Evolutionary conservation across 352 stramenopile species (phyloP).

Genomic region (Pythium oligandrum): DNA sequence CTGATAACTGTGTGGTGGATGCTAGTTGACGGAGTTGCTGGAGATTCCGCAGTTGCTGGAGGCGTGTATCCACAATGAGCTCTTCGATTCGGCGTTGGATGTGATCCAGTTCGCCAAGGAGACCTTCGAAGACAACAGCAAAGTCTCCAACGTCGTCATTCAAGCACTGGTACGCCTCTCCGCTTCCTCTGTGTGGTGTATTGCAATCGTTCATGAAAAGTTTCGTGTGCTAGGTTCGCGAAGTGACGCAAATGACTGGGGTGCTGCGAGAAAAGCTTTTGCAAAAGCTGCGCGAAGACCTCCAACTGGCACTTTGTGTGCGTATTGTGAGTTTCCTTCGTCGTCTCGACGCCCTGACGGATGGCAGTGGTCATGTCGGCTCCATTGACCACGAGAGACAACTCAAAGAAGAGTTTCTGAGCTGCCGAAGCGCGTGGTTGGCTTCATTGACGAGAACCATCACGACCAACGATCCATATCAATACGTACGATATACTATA

Average conservation of each 20-base stretch:
- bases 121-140: slow-evolving; percentile 40
- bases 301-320: slow-evolving; percentile 77
- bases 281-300: slow-evolving; percentile 77
- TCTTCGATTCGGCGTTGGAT: slow-evolving; percentile 95
- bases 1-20: slow-evolving; percentile 3
- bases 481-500: slow-evolving; percentile 49
- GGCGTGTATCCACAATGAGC: slow-evolving; percentile 94
- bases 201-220: no score
- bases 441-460: slow-evolving; percentile 52
- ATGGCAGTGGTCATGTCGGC: slow-evolving; percentile 15
- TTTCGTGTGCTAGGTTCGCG: slow-evolving; percentile 25
- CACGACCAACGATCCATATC: slow-evolving; percentile 64
- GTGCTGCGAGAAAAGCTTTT: slow-evolving; percentile 70
- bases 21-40: slow-evolving; percentile 93
- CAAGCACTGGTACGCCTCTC: slow-evolving; percentile 33
- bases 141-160: slow-evolving; percentile 54
- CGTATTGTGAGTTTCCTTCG: slow-evolving; percentile 76
- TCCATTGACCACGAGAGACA: slow-evolving; percentile 68
- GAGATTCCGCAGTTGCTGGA: slow-evolving; percentile 97
- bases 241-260: slow-evolving; percentile 62
- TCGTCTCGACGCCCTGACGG: slow-evolving; percentile 53
- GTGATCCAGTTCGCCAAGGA: slow-evolving; percentile 91
- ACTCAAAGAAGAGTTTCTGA: slow-evolving; percentile 83
- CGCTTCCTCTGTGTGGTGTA: background rate
- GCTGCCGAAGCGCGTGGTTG: slow-evolving; percentile 73